Evolutionary conservation across 2,329 filamentous ascomycete genomes (phyloP).

Genomic region (Zopfia rhizophila): DNA sequence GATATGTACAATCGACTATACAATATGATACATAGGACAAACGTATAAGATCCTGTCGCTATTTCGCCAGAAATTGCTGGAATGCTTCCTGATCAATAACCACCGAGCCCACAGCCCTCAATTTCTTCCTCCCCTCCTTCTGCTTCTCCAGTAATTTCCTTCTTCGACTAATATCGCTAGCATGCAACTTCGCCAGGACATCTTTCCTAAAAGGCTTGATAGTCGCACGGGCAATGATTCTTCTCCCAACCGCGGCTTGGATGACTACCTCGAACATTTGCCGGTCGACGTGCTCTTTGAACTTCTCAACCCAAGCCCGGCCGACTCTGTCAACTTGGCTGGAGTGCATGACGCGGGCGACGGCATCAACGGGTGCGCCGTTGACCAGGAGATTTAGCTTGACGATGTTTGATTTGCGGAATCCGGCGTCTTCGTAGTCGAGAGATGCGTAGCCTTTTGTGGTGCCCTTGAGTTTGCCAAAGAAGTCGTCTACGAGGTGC

Average conservation of each 20-base stretch:
- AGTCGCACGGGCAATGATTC: constrained; percentile 89
- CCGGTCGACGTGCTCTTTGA: constrained; percentile 94
- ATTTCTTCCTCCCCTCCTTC: constrained; percentile 90
- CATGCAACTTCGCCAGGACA: constrained; percentile 91
- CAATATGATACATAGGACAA: no score
- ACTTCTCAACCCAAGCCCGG: constrained; percentile 89
- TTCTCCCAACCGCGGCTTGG: constrained; percentile 84
- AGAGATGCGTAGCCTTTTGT: constrained; percentile 96
- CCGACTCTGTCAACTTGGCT: constrained; percentile 85
- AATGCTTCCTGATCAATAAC: constrained; percentile 97
- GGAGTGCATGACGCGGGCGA: constrained; percentile 86
- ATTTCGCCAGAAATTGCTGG: constrained; percentile 88
- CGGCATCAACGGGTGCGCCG: constrained; percentile 90
- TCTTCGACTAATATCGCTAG: constrained; percentile 83
- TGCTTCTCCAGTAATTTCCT: constrained; percentile 94
- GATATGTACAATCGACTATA: no score
- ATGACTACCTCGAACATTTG: constrained; percentile 99
- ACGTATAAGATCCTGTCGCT: no score
- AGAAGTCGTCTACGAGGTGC: constrained; percentile 95
- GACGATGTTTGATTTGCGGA: constrained; percentile 79
- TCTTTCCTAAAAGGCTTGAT: constrained; percentile 98
- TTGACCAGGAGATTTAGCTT: constrained; percentile 96
- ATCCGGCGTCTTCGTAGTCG: constrained; percentile 96
- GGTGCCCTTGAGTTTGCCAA: constrained; percentile 91
- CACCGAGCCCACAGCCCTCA: constrained; percentile 85